Conservation (phyloP, 2,329 filamentous ascomycete genomes). For the Aschersonia sp. region DNA sequence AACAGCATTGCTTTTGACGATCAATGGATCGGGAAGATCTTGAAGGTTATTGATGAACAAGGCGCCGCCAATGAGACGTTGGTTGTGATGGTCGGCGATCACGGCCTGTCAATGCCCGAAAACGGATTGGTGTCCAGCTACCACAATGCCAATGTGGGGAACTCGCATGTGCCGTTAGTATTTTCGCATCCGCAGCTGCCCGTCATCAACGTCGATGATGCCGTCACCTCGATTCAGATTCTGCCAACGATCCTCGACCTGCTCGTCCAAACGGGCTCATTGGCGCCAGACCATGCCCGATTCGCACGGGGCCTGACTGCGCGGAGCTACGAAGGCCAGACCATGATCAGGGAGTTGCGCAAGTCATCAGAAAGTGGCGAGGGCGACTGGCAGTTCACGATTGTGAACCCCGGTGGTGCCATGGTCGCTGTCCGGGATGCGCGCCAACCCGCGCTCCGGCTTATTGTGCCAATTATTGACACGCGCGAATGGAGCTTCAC, state of each 20-base stretch:
- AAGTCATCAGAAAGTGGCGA: constrained; percentile 7
- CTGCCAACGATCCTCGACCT: constrained; percentile 20
- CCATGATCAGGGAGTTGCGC: constrained; percentile 16
- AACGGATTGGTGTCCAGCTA: constrained; percentile 17
- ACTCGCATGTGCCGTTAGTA: constrained; percentile 18
- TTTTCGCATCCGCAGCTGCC: constrained; percentile 19
- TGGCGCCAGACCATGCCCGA: constrained; percentile 6
- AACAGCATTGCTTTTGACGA: constrained; percentile 18
- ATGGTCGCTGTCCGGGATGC: constrained; percentile 18
- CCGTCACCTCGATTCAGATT: constrained; percentile 17
- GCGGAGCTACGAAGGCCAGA: constrained; percentile 21
- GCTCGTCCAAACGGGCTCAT: constrained; percentile 17
- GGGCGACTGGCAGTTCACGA: constrained; percentile 19
- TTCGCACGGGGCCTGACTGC: constrained; percentile 10
- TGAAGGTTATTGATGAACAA: constrained; percentile 15
- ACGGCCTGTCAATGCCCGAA: constrained; percentile 17
- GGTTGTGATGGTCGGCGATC: constrained; percentile 17
- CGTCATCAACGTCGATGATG: constrained; percentile 14
- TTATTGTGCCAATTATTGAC: constrained; percentile 17
- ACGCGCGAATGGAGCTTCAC: constrained; percentile 17
- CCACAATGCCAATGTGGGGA: constrained; percentile 17
- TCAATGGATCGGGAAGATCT: constrained; percentile 16
- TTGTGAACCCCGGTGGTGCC: constrained; percentile 18
- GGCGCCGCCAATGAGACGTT: constrained; percentile 17
- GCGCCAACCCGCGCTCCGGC: constrained; percentile 12